These are phyloP conservation scores for Candida frijolesensis DNA, from an alignment of 1,139 yeast genomes.

Conservation along the genomic window DNA sequence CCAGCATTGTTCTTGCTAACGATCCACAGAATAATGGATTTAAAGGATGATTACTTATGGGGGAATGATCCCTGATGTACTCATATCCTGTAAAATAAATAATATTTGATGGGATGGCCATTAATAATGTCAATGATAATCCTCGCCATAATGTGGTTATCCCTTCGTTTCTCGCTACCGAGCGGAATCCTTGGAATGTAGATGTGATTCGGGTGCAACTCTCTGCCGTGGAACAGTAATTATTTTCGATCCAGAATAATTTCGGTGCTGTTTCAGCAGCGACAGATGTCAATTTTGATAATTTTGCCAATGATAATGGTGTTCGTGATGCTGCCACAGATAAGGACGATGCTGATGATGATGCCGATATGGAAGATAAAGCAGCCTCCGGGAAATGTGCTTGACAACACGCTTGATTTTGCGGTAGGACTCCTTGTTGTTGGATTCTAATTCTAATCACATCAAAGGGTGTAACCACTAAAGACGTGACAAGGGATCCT, in stretches of 20 bases:
- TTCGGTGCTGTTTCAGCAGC: slow-evolving; percentile 20
- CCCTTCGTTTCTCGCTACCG: slow-evolving; percentile 76
- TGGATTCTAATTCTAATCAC: slow-evolving; percentile 90
- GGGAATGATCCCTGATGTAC: slow-evolving; percentile 73
- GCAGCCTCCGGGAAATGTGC: slow-evolving; percentile 14
- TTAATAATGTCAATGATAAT: slow-evolving; percentile 73
- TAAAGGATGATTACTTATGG: slow-evolving; percentile 49
- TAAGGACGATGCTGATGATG: slow-evolving; percentile 7
- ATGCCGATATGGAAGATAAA: background rate
- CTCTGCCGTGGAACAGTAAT: slow-evolving; percentile 36
- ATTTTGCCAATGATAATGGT: too few relatives aligned
- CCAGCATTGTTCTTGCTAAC: slow-evolving; percentile 79
- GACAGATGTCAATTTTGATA: background rate
- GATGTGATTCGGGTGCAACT: slow-evolving; percentile 46
- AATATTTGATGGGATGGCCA: slow-evolving; percentile 93
- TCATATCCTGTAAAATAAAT: slow-evolving; percentile 96
- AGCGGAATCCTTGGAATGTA: slow-evolving; percentile 71
- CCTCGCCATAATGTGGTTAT: slow-evolving; percentile 85
- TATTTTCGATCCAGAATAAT: slow-evolving; percentile 45
- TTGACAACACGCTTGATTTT: slow-evolving; percentile 32
- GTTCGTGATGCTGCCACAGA: background rate
- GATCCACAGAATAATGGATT: slow-evolving; percentile 90
- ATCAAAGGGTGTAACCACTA: slow-evolving; percentile 90
- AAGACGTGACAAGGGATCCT: slow-evolving; percentile 86
- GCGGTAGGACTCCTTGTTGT: slow-evolving; percentile 72